Conservation (phyloP, 148 eudicot genomes). For the Nepenthes mirabilis region DNA sequence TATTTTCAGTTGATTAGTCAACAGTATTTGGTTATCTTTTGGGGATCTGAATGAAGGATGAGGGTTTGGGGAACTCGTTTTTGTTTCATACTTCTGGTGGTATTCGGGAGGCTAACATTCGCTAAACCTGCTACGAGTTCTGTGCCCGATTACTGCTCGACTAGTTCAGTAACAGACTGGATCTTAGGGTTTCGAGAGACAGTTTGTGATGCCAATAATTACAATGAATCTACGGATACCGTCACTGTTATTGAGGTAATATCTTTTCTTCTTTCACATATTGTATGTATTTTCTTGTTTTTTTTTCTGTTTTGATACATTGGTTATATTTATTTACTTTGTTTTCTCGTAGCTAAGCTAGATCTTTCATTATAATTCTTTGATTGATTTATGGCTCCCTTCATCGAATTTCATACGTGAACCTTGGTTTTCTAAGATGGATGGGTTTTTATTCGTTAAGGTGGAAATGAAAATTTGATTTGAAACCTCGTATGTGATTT, state of each 20-base stretch:
- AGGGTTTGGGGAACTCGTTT: constrained; percentile 21
- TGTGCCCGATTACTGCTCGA: constrained; percentile 22
- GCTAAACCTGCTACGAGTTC: constrained; percentile 16
- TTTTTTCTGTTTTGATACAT: background rate
- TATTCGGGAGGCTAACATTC: constrained; percentile 22
- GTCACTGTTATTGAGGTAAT: constrained; percentile 57
- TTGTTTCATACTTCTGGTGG: constrained; percentile 15
- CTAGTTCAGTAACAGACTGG: constrained; percentile 32
- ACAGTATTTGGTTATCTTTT: background rate
- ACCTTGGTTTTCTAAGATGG: no score
- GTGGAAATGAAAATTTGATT: no score
- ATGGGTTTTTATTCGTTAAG: no score
- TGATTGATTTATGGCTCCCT: no score
- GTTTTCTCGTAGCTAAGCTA: background rate
- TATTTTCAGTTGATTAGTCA: no score
- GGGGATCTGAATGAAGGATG: constrained; percentile 12
- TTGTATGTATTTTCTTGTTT: no score
- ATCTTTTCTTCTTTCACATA: no score
- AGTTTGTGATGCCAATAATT: constrained; percentile 22
- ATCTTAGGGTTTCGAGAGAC: constrained; percentile 39
- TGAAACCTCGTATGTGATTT: no score
- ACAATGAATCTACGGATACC: constrained; percentile 4
- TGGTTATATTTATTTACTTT: background rate
- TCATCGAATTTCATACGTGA: no score
- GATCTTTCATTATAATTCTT: no score